Conservation (phyloP, 805 yeast genomes). For the Kodamaea hsintzibuensis region DNA sequence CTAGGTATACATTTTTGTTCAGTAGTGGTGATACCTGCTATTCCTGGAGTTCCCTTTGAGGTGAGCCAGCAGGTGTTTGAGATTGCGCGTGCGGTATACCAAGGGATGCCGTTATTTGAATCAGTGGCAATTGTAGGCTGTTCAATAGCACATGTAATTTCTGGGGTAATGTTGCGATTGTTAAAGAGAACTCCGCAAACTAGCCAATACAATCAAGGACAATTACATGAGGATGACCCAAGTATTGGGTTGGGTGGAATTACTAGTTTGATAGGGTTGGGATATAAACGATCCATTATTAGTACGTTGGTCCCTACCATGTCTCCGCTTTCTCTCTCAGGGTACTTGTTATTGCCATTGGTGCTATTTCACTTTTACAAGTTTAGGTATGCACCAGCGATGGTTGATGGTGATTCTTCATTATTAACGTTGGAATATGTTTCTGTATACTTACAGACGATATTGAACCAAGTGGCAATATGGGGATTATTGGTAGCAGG, state of each 20-base stretch:
- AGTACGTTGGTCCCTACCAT: constrained; percentile 46
- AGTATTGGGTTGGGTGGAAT: constrained; percentile 63
- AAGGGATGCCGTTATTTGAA: constrained; percentile 50
- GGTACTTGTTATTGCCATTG: constrained; percentile 51
- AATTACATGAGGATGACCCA: constrained; percentile 8
- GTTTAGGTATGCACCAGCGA: constrained; percentile 51
- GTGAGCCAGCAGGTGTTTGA: constrained; percentile 56
- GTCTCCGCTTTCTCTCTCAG: constrained; percentile 58
- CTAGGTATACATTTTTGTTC: constrained; percentile 57
- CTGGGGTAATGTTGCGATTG: constrained; percentile 52
- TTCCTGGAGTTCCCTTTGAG: constrained; percentile 36
- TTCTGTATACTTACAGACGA: constrained; percentile 33
- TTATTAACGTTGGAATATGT: constrained; percentile 54
- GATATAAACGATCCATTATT: constrained; percentile 48
- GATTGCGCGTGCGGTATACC: constrained; percentile 63
- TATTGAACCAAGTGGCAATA: constrained; percentile 30
- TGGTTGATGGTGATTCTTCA: constrained; percentile 65
- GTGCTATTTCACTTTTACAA: constrained; percentile 48
- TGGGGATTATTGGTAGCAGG: constrained; percentile 36
- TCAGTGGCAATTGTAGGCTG: constrained; percentile 48
- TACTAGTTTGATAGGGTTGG: constrained; percentile 54
- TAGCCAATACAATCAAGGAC: background rate
- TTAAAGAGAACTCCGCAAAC: background rate
- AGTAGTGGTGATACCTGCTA: constrained; percentile 54
- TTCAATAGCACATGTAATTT: constrained; percentile 46